Evolutionary conservation across 352 stramenopile genomes (phyloP), one percentile per base, ranked within the genome.

Genomic region (Globisporangium cylindrosporum): DNA sequence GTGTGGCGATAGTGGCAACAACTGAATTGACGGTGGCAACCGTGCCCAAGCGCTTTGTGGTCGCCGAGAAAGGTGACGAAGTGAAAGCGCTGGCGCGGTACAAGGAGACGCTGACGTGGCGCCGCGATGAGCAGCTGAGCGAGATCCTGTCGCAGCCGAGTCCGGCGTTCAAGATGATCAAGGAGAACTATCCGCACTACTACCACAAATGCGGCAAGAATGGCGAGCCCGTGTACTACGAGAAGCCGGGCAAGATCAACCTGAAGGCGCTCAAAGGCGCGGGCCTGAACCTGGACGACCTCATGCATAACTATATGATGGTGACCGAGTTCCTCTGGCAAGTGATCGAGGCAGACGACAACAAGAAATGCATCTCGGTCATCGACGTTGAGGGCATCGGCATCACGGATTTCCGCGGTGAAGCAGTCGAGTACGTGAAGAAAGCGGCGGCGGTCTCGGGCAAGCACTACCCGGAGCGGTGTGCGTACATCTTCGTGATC

Each of bases 401-500:
- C 8, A 74, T 96, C 41, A 86, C 81, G 15, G 89, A 96, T 62
- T 93, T 96, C 70, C 87, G 79, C n/a, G 89, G 89, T 25, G 89
- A 96, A 53, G 88, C 86, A 24, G 82, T 96, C 46, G 89, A 96
- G 57, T 96, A 94, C 66, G 82, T 96, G 63, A 82, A 82, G 58
- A 91, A 92, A 64, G 80, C 82, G 4, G 75, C 86, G 4, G 76
- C 73, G 0, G 75, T 97, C 36, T 97, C 96, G 51, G 91, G 91
- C 32, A 85, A 85, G 54, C 93, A 98, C 75, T 98, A 98, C 74
- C 95, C 95, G 1, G 89, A 98, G 72, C 84, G 95, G 22, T 97
- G 89, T 46, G 89, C 95, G 65, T 97, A 95, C 70, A 98, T 97
- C 59, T 91, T 98, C 25, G 80, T 98, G 34, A 90, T 98, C 66